A percentile compares a stretch with the other conserved stretches of the same genome.
phyloP scores from a whole-genome alignment of 192 early-diverging fungal genomes.

The Dissophora ornata region DNA sequence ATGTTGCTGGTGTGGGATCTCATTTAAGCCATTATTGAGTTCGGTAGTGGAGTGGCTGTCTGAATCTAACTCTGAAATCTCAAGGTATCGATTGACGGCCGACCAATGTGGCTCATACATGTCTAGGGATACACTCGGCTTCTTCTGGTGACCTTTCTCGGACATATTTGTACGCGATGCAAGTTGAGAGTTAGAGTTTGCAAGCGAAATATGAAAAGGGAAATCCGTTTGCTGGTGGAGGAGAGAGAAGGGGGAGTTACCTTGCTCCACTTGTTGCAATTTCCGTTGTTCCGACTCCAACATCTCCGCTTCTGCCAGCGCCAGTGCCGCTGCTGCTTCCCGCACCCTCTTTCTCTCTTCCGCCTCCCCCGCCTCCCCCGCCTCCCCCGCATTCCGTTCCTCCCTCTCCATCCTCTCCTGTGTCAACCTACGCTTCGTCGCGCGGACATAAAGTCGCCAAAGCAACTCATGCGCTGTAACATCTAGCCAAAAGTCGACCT shows the following conservation, averaged over 20 bases:
- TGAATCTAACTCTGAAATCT: constrained; percentile 4
- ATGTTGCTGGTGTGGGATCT: too few relatives aligned
- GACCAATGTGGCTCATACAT: constrained; percentile 53
- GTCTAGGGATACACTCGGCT: constrained; percentile 27
- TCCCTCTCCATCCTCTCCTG: constrained; percentile 14
- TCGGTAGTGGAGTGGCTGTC: background rate
- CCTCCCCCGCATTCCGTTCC: background rate
- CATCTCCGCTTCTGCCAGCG: too few relatives aligned
- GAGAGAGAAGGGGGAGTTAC: too few relatives aligned
- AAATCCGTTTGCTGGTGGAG: too few relatives aligned
- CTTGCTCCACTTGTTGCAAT: too few relatives aligned
- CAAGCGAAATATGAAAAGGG: background rate
- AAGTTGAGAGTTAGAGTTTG: background rate
- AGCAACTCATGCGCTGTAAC: constrained; percentile 78
- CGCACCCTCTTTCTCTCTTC: background rate
- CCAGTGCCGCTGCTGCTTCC: too few relatives aligned
- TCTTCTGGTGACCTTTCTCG: constrained; percentile 8
- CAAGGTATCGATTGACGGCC: constrained; percentile 31
- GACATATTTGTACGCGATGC: too few relatives aligned
- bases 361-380: background rate
- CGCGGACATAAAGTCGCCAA: constrained; percentile 64
- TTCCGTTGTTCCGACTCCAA: too few relatives aligned
- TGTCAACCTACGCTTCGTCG: constrained; percentile 22
- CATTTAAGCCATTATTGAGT: background rate
- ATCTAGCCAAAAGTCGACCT: constrained; percentile 83